A percentile compares a stretch with the other conserved stretches of the same genome.
Evolutionary conservation across 2,329 filamentous ascomycete species (phyloP).

Genomic region (Penicillium freii): DNA sequence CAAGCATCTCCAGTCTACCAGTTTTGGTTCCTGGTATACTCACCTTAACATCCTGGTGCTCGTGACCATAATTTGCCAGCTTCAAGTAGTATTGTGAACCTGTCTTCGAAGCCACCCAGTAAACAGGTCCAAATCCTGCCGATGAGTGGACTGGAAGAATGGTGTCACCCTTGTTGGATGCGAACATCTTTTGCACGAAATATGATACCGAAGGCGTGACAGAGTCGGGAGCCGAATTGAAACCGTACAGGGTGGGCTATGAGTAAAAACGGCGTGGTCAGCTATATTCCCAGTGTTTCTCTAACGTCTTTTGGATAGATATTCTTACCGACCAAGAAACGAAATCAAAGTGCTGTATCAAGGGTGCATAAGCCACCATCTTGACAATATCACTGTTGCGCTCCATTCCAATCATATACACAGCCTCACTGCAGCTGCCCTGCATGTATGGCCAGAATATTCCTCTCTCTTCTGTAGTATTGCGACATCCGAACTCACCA

Average conservation of each 20-base stretch:
- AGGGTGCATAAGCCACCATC: slow-evolving; percentile 38
- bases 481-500: slow-evolving; percentile 33
- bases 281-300: not conserved
- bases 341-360: slow-evolving; percentile 37
- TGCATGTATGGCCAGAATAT: slow-evolving; percentile 31
- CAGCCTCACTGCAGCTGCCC: slow-evolving; percentile 62
- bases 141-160: slow-evolving; percentile 32
- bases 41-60: slow-evolving; percentile 26
- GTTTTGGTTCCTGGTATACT: slow-evolving; percentile 24
- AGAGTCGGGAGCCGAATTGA: slow-evolving; percentile 30
- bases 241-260: slow-evolving; percentile 36
- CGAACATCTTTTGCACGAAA: slow-evolving; percentile 39
- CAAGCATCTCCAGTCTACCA: slow-evolving; percentile 27
- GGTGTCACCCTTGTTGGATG: slow-evolving; percentile 31
- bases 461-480: slow-evolving; percentile 17
- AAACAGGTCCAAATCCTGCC: slow-evolving; percentile 31
- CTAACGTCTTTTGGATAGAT: not conserved
- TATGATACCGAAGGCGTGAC: slow-evolving; percentile 36
- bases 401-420: slow-evolving; percentile 58
- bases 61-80: slow-evolving; percentile 32
- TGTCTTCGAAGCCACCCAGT: slow-evolving; percentile 34
- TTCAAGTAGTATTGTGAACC: slow-evolving; percentile 28
- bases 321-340: slow-evolving; percentile 35
- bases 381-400: slow-evolving; percentile 40
- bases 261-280: not conserved